Base-by-base conservation (phyloP, 352 stramenopile species). In the Phytophthora ohioensis region DNA sequence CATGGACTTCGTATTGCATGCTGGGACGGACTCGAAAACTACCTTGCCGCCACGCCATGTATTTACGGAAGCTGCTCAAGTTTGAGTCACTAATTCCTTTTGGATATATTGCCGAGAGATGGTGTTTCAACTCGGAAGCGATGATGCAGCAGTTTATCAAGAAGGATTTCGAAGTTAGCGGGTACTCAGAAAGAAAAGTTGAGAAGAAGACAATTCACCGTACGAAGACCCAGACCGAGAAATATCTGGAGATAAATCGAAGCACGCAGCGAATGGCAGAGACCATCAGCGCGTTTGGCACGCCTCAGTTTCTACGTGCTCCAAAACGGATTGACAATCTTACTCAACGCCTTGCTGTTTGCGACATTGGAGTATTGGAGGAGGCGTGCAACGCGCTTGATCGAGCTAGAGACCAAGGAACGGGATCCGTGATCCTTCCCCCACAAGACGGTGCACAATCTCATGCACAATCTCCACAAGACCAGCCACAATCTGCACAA, bases 1-100 rank as follows among this genome's bases (percentile, higher is more conserved):
- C 9, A 0, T 66, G 47, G 47, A 32, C 10, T 6, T 57, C 46
- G 1, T 10, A 58, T 13, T 58, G 58, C 38, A 66, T 66, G 58
- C 2, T 66, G 1, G 58, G 27, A 0, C 5, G 9, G 1, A 66
- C 58, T 2, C 46, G 34, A 8, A 52, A 51, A 12, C 30, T 66
- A 15, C 47, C 38, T 4, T 66, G 58, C 4, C 21, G 36, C 4
- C 58, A 66, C 21, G 1, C 46, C 1, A 42, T 66, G 36, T 66
- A 66, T 8, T 34, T 66, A n/a, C 30, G 58, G 10, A 57, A 36
- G 9, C 7, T 34, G 3, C 46, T n/a, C 27, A 17, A 41, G 0
- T 30, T 3, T 5, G 13, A 13, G 3, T 27, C 21, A 1, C 34
- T 58, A 1, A 52, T 58, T n/a, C 47, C 47, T 1, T 57, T 58